Base-by-base conservation (phyloP, 768 basidiomycete genomes). In the Cystobasidiopsis lactophilus region DNA sequence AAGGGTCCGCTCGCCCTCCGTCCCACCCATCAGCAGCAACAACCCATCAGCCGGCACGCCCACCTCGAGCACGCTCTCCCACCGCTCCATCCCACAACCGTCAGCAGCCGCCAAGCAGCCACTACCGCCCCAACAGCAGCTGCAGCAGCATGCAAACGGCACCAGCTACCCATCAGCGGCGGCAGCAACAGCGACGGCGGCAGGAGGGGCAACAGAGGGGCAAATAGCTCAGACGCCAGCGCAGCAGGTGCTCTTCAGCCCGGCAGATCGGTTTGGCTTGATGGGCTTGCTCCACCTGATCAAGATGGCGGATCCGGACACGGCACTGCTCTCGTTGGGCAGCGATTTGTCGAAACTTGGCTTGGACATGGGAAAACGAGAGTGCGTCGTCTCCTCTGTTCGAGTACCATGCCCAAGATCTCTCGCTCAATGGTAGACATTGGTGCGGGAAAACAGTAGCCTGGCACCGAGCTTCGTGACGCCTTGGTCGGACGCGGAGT, bases 231-330 rank as follows among this genome's bases (percentile, higher is more conserved):
- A 56, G 37, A 56, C 55, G 27, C 86, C 89, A 1, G 85, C 85
- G 41, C 84, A 93, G 65, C 89, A 96, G 68, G 77, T 96, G 16
- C 74, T 93, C 39, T 77, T 83, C 59, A 82, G 79, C 57, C 85
- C 89, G 1, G 89, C 89, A 38, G 89, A 96, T 67, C 75, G 85
- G 63, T 96, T 88, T 86, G 89, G 89, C 3, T 71, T 96, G 16
- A 65, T 88, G 44, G 85, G 82, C 16, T 69, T 96, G 51, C 70
- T 96, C 53, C 77, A 81, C 43, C 75, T 83, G 72, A 82, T 91
- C 67, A 83, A 84, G 71, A 63, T 64, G 62, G 78, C 81, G 43
- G 84, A 88, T 63, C 71, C 78, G 49, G 86, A 91, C 68, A 75
- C 77, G 63, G 81, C 78, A 31, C 68, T 86, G 68, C 76, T 80